phyloP scores from a whole-genome alignment of 2,329 filamentous ascomycete genomes.

The Penicillium sp. region DNA sequence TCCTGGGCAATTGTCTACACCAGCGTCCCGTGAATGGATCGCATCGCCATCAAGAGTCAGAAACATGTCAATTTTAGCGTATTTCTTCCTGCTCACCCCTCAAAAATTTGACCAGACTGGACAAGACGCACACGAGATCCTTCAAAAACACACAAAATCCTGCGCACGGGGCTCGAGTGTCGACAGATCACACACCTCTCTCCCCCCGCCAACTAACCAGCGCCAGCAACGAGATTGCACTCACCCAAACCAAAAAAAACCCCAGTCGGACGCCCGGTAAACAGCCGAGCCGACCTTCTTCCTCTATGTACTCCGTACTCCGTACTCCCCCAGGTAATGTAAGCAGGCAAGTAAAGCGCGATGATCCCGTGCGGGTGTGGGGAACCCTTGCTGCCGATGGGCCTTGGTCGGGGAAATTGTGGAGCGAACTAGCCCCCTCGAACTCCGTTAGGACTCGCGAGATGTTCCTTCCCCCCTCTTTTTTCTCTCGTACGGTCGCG shows the following conservation, averaged over 20 bases:
- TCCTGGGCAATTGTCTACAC: not conserved
- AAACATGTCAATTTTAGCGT: not conserved
- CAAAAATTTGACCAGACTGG: not conserved
- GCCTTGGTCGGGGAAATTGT: slow-evolving; percentile 19
- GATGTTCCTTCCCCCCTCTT: not conserved
- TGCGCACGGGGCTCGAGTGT: not conserved
- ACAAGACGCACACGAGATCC: not conserved
- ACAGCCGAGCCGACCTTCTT: slow-evolving; percentile 9
- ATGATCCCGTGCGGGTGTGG: slow-evolving; percentile 16
- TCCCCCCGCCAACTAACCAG: not conserved
- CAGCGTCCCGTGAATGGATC: not conserved
- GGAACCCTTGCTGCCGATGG: slow-evolving; percentile 17
- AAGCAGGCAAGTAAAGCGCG: slow-evolving; percentile 5
- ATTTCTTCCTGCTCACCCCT: not conserved
- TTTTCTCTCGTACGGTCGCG: not conserved
- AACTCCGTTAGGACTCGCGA: not conserved
- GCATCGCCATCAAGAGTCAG: not conserved
- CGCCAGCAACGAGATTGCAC: slow-evolving; percentile 2
- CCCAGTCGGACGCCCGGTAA: not conserved
- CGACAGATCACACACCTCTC: not conserved
- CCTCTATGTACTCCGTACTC: no score
- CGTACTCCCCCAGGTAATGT: not conserved
- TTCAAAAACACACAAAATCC: not conserved
- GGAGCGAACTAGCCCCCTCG: slow-evolving; percentile 1
- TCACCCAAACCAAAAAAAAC: not conserved